Conservation (phyloP, 805 yeast genomes). For the Citeromyces nyonsensis region DNA sequence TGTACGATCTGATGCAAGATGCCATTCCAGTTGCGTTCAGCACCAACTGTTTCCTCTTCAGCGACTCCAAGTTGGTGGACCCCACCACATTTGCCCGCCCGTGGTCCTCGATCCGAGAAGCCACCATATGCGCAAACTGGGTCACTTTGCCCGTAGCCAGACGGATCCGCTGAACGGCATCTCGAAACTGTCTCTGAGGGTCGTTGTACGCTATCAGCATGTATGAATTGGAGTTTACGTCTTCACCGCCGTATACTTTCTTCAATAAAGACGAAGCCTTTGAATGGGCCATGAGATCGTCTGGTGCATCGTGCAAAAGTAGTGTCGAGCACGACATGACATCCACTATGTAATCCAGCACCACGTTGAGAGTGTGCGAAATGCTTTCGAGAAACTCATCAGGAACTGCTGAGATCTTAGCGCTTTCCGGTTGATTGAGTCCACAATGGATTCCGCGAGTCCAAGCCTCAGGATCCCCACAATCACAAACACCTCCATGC, state of each 20-base stretch:
- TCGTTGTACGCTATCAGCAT: conserved; percentile 62
- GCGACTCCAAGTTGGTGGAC: conserved; percentile 30
- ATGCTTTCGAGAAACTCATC: conserved; percentile 10
- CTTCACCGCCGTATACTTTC: conserved; percentile 25
- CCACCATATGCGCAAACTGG: conserved; percentile 61
- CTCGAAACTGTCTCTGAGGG: conserved; percentile 59
- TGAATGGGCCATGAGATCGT: conserved; percentile 14
- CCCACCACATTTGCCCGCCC: conserved; percentile 62
- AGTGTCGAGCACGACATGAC: conserved; percentile 33
- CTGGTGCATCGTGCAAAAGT: conserved; percentile 9
- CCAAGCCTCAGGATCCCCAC: conserved; percentile 88
- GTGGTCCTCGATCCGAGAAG: conserved; percentile 37
- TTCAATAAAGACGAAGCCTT: conserved; percentile 13
- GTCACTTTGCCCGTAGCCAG: conserved; percentile 46
- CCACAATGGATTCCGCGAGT: conserved; percentile 33
- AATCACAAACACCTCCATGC: conserved; percentile 72
- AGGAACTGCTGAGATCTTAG: too few species aligned
- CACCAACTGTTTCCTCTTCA: conserved; percentile 37
- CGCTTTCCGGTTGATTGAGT: conserved; percentile 7
- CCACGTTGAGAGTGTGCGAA: conserved; percentile 25
- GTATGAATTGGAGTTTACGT: conserved; percentile 29
- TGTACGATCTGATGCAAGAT: conserved; percentile 44
- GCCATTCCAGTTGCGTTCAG: conserved; percentile 51
- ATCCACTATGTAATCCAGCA: conserved; percentile 47
- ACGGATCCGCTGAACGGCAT: conserved; percentile 52